Conservation (phyloP, 768 basidiomycete genomes). For the Phaeotremella fagi region DNA sequence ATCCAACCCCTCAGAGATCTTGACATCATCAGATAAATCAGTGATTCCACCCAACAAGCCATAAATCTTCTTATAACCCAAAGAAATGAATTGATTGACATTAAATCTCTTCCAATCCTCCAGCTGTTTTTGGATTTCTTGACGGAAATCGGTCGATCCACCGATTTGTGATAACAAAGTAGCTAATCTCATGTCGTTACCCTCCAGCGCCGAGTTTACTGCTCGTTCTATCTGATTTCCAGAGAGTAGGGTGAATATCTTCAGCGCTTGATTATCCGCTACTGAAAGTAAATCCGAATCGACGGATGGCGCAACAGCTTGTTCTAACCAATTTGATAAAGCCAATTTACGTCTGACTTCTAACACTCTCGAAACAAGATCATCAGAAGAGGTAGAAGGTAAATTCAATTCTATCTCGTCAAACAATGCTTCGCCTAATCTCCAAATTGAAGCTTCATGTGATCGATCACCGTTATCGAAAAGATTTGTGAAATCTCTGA, state of each 20-base stretch:
- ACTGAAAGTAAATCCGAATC: constrained; percentile 64
- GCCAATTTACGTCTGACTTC: constrained; percentile 70
- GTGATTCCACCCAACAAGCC: constrained; percentile 75
- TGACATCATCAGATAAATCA: constrained; percentile 59
- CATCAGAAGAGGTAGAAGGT: constrained; percentile 47
- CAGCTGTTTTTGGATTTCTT: constrained; percentile 69
- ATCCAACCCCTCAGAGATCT: constrained; percentile 69
- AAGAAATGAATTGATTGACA: constrained; percentile 63
- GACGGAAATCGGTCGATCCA: constrained; percentile 68
- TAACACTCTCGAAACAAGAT: constrained; percentile 57
- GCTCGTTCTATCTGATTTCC: constrained; percentile 86
- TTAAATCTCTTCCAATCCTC: constrained; percentile 76
- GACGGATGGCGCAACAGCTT: constrained; percentile 63
- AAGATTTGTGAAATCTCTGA: constrained; percentile 68
- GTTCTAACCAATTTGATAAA: constrained; percentile 78
- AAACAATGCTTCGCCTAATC: constrained; percentile 82
- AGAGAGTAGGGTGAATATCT: constrained; percentile 71
- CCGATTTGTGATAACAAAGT: constrained; percentile 77
- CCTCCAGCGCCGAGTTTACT: constrained; percentile 65
- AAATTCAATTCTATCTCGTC: constrained; percentile 72
- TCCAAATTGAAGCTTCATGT: constrained; percentile 73
- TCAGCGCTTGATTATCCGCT: constrained; percentile 49
- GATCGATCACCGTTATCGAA: constrained; percentile 68
- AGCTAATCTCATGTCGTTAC: constrained; percentile 75
- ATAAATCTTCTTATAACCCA: constrained; percentile 71